phyloP scores from a whole-genome alignment of 2,329 filamentous ascomycete genomes.

The Grosmannia clavigera region DNA sequence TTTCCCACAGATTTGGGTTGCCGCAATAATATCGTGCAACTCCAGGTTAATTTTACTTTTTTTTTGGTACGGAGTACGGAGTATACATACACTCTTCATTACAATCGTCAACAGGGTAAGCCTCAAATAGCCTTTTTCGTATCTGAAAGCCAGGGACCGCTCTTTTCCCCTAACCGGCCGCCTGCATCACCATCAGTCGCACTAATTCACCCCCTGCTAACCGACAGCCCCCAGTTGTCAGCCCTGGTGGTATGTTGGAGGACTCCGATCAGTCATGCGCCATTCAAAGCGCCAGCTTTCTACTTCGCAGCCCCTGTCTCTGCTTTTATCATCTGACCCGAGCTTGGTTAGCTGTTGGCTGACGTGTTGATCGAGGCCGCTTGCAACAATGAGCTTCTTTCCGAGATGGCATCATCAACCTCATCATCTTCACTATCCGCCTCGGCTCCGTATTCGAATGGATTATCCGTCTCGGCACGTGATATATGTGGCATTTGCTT shows the following conservation, averaged over 20 bases:
- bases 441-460: conserved; percentile 1
- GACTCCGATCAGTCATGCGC: conserved; percentile 15
- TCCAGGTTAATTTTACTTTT: too few relatives aligned
- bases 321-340: conserved; percentile 7
- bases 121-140: too few relatives aligned
- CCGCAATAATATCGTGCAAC: too few relatives aligned
- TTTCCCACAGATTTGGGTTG: too few relatives aligned
- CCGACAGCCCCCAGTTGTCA: background rate
- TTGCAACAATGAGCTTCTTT: conserved; percentile 20
- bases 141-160: too few relatives aligned
- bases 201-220: background rate
- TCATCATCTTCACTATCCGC: conserved; percentile 13
- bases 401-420: conserved; percentile 14
- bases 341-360: conserved; percentile 20
- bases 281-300: conserved; percentile 22
- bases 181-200: background rate
- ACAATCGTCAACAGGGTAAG: too few relatives aligned
- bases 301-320: conserved; percentile 8
- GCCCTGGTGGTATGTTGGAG: background rate
- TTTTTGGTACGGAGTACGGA: too few relatives aligned
- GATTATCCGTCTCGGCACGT: background rate
- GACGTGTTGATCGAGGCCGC: conserved; percentile 3
- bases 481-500: background rate
- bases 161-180: too few relatives aligned
- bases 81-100: too few relatives aligned